Base-by-base conservation (phyloP, 768 basidiomycete genomes). In the Solioccasus polychromus region DNA sequence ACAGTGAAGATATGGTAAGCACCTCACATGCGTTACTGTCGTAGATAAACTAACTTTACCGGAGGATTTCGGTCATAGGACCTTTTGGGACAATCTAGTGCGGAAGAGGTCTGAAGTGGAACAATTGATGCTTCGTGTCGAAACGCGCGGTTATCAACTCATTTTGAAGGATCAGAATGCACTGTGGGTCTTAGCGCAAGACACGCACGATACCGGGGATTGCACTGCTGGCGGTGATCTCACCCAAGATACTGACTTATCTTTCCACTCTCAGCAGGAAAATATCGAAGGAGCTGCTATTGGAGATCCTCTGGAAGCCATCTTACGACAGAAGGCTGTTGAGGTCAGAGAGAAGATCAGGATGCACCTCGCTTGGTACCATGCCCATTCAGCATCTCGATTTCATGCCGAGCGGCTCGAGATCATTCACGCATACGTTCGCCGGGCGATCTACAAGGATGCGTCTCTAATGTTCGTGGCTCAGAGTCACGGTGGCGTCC, bases 11-110 rank as follows among this genome's bases (percentile, higher is more conserved):
- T 26, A 62, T 62, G 62, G 61, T 36, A 42, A 35, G 31, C 29
- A 4, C 10, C 11, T 23, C 47, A 22, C 17, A 14, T 14, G 12
- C 17, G 5, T 22, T 29, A 12, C 29, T 9, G 15, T 28, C 8
- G 7, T 11, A 10, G n/a, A 20, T 18, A 15, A 35, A 19, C 18
- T 42, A 44, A 23, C 7, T 24, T 36, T 29, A 35, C n/a, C 17
- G 29, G 30, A 71, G 68, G 71, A 72, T 47, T 69, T 71, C 44
- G 71, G 70, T 17, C 71, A 71, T 42, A 68, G 64, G 50, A 53
- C 57, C 2, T 72, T 62, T 48, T 68, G 68, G 67, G 61, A 65
- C 30, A 53, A 32, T 45, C 63, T 71, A 9, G 52, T 68, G 43
- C 61, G 59, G 34, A 61, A 66, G 44, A 60, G 60, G 28, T 40